Base-by-base conservation (phyloP, 2,329 filamentous ascomycete genomes). In the Dothiorella sarmentorum region DNA sequence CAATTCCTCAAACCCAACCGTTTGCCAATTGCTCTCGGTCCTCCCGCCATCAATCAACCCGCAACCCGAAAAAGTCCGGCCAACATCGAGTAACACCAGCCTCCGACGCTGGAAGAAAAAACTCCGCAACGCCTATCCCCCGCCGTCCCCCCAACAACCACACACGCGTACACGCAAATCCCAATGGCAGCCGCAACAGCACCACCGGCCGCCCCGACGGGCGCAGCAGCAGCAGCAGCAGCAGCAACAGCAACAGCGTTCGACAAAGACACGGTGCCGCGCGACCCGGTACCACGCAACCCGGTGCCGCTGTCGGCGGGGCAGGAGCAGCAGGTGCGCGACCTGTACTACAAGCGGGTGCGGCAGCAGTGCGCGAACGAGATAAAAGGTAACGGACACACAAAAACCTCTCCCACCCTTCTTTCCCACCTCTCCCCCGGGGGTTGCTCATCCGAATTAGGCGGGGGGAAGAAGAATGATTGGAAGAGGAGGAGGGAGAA, bases 281-380 rank as follows among this genome's bases (percentile, higher is more conserved):
- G 56, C 26, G 56, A 58, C 37, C 57, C 57, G 13, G 57, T 61
- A 22, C 53, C 51, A 71, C 83, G 85, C 65, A 94, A 93, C 69
- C 92, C 92, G 15, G 78, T 96, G 42, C 92, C 92, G 26, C 81
- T 97, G 59, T 92, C 90, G 24, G 85, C 90, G 10, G 82, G 85
- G 20, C 90, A 95, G 73, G 90, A 95, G 79, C 80, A 85, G 3
- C 89, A 94, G 75, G 89, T 95, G 59, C 84, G 88, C 66, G 87
- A 91, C 65, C 76, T 94, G 9, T 95, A 89, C 73, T 85, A 93
- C 76, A 86, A 89, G 65, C 83, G 89, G 60, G 91, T 96, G 61
- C 82, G 91, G 64, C 80, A 79, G 31, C 80, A 86, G 67, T 97
- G 92, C 75, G 85, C 85, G 71, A 73, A 75, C 55, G 78, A 80